Evolutionary conservation across 176 grass and related monocot genomes (phyloP).

Genomic region (Triticum urartu): DNA sequence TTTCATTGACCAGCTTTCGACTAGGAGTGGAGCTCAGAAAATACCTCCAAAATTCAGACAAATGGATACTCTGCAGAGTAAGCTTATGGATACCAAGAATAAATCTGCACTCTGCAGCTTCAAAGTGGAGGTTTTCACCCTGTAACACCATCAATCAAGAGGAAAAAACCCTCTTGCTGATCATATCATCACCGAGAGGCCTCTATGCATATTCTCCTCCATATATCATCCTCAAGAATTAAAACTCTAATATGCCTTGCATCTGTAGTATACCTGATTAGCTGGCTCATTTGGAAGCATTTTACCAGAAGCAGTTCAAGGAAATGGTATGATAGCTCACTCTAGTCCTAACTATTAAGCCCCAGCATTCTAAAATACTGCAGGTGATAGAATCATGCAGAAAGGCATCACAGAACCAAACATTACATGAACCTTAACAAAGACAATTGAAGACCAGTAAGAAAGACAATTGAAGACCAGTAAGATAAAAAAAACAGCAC

Average conservation of each 20-base stretch:
- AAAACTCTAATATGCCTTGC: no score
- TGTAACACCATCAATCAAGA: background rate
- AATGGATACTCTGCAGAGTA: background rate
- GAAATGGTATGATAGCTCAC: background rate
- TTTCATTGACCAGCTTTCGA: background rate
- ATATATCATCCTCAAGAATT: no score
- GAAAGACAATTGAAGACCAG: background rate
- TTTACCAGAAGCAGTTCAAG: conserved; percentile 1
- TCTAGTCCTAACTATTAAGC: background rate
- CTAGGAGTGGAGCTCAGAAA: background rate
- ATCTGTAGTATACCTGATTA: no score
- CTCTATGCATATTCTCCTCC: no score
- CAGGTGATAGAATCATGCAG: background rate
- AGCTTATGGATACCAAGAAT: background rate
- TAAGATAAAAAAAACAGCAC: no score
- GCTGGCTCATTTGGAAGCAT: background rate
- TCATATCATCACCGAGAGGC: no score
- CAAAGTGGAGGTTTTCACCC: background rate
- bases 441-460: background rate
- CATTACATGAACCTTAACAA: background rate
- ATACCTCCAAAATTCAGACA: conserved; percentile 12
- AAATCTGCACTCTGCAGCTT: background rate
- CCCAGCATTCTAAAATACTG: background rate
- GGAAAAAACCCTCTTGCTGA: background rate
- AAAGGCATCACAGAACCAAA: background rate